These are phyloP conservation scores for Amanita subjunquillea DNA, from an alignment of 768 basidiomycete genomes.

Conservation along the genomic window DNA sequence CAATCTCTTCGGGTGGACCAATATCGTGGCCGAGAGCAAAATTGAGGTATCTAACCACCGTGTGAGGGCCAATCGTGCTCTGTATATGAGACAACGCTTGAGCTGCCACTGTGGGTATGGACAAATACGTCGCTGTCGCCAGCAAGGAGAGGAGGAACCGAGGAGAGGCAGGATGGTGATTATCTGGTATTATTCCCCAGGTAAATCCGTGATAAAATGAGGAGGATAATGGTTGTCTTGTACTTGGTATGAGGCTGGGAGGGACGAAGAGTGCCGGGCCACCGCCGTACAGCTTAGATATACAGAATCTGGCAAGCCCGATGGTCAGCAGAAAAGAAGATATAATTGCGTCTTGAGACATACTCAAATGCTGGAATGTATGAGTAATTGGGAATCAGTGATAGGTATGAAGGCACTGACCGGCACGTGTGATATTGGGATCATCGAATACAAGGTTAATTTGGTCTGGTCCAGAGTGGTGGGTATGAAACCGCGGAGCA, in stretches of 20 bases:
- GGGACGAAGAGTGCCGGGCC: slow-evolving; percentile 68
- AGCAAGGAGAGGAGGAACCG: slow-evolving; percentile 78
- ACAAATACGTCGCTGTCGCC: slow-evolving; percentile 80
- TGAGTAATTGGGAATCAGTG: slow-evolving; percentile 1
- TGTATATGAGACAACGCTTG: slow-evolving; percentile 67
- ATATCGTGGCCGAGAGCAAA: slow-evolving; percentile 75
- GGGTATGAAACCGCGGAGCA: slow-evolving; percentile 16
- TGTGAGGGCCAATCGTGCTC: slow-evolving; percentile 68
- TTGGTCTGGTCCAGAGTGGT: slow-evolving; percentile 30
- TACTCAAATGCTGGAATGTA: slow-evolving; percentile 71
- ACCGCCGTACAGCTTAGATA: slow-evolving; percentile 80
- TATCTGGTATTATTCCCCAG: slow-evolving; percentile 28
- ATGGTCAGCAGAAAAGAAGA: slow-evolving; percentile 1
- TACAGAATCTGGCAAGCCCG: slow-evolving; percentile 50
- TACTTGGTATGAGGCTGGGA: slow-evolving; percentile 52
- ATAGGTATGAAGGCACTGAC: slow-evolving; percentile 27
- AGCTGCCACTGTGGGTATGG: slow-evolving; percentile 65
- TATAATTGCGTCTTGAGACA: slow-evolving; percentile 19
- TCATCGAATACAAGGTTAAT: slow-evolving; percentile 74
- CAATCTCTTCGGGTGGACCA: slow-evolving; percentile 24
- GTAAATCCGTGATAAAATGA: slow-evolving; percentile 34
- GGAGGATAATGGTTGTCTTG: slow-evolving; percentile 61
- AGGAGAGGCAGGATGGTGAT: slow-evolving; percentile 68
- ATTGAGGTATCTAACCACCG: slow-evolving; percentile 64
- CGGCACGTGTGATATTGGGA: slow-evolving; percentile 79